Percentiles rank a stretch among this genome's conserved stretches.
Evolutionary conservation across 139 green algal species (phyloP).

Genomic region (Pseudopediastrum boryanum): DNA sequence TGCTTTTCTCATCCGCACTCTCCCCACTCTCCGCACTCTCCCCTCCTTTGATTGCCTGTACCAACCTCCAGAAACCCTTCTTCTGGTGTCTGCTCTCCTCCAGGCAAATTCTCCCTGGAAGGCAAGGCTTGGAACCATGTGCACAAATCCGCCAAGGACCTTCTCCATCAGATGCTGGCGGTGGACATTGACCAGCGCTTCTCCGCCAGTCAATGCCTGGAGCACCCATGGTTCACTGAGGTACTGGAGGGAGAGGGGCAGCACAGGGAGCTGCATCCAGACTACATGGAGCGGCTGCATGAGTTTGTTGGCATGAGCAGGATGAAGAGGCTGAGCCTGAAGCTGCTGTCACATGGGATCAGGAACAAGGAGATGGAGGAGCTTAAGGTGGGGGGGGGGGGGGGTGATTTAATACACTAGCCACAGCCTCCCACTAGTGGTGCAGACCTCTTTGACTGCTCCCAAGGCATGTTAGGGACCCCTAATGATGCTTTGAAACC

Average conservation of each 20-base stretch:
- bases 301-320: conserved; percentile 30
- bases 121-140: conserved; percentile 60
- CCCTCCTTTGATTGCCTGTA: too few species aligned
- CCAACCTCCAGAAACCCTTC: too few species aligned
- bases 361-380: too few species aligned
- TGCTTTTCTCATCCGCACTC: too few species aligned
- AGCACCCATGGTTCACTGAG: conserved; percentile 52
- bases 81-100: conserved; percentile 16
- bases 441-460: too few species aligned
- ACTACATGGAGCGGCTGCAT: conserved; percentile 41
- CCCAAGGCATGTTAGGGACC: too few species aligned
- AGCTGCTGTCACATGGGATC: too few species aligned
- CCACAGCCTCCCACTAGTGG: too few species aligned
- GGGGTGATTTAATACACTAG: too few species aligned
- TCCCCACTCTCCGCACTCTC: too few species aligned
- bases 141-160: conserved; percentile 46
- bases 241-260: neutral
- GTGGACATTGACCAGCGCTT: conserved; percentile 54
- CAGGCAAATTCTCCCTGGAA: conserved; percentile 52
- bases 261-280: neutral
- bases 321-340: conserved; percentile 48
- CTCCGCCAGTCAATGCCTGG: conserved; percentile 38
- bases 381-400: too few species aligned
- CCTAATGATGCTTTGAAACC: too few species aligned
- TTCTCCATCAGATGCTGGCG: conserved; percentile 47